Evolutionary conservation across 1,284 basidiomycete genomes (phyloP), one percentile per base, ranked within the genome.

Genomic region (Sanghuangporus weigelae): DNA sequence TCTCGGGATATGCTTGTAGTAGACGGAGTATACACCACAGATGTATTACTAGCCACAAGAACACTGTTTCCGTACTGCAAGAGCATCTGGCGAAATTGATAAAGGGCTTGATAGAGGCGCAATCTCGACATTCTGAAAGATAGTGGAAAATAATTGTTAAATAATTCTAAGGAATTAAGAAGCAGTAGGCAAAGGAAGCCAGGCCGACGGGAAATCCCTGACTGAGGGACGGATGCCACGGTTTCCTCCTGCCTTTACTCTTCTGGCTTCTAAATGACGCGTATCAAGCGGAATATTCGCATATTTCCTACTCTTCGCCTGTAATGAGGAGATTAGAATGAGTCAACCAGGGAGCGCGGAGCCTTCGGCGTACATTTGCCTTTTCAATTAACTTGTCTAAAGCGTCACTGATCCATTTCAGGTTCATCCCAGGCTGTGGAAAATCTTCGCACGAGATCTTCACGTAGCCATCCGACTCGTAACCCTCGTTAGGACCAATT

Each of bases 381-480:
- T 88, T 86, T 12, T 74, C 75, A 66, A 95, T 74, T 46, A 96
- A 76, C 66, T 81, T 77, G 70, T 93, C 89, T 58, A 96, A 73
- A 10, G 84, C 81, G 70, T 95, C 92, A 69, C 89, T 90, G 23
- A 86, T 88, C 86, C 90, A 93, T 73, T 94, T 94, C 68, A 94
- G 75, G 74, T 96, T 96, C 89, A 91, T 88, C 26, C 84, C 80
- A 1, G 86, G 81, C 68, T 84, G 80, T 3, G 86, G 85, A 73
- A 92, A 93, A 72, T 90, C 84, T 69, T 95, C 94, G 72, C 90
- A 92, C 1, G 90, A 83, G 64, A 96, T 91, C 76, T 93, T 94
- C 72, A 96, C 79, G 75, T 83, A 95, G 8, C 93, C 93, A 63
- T 92, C 82, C 63, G 79, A 81, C 69, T 82, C 84, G 44, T 74